phyloP scores from a whole-genome alignment of 2,329 filamentous ascomycete species.

The Diaporthe humulicola region DNA sequence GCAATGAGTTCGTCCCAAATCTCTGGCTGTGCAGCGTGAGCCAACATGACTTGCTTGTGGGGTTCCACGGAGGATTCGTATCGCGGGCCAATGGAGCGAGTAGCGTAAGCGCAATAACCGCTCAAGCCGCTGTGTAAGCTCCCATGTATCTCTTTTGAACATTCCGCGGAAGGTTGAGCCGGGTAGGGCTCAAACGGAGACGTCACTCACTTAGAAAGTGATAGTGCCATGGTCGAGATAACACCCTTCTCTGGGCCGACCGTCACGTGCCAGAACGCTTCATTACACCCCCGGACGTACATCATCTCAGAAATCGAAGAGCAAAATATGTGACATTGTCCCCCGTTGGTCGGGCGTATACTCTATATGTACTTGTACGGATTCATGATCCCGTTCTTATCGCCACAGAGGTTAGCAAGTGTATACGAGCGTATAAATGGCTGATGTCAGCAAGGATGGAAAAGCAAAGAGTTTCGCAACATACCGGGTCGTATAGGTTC shows the following conservation, averaged over 20 bases:
- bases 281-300: neutral
- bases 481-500: slow-evolving; percentile 91
- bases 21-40: neutral
- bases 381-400: slow-evolving; percentile 97
- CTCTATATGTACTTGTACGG: slow-evolving; percentile 92
- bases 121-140: slow-evolving; percentile 2
- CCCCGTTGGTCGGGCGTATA: slow-evolving; percentile 18
- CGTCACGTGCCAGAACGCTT: neutral
- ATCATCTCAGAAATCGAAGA: neutral
- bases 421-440: neutral
- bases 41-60: slow-evolving; percentile 3
- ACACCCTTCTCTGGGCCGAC: neutral
- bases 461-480: slow-evolving; percentile 50
- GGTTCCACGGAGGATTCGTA: slow-evolving; percentile 5
- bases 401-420: slow-evolving; percentile 21
- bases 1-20: neutral
- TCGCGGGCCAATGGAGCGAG: slow-evolving; percentile 4
- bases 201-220: neutral
- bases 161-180: neutral
- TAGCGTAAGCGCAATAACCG: slow-evolving; percentile 8
- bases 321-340: slow-evolving; percentile 5
- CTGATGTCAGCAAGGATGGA: slow-evolving; percentile 37
- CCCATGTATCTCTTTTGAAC: neutral
- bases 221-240: neutral
- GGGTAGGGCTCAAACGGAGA: neutral